Evolutionary conservation across 2,329 filamentous ascomycete species (phyloP).

Genomic region (Aphanocladium album): DNA sequence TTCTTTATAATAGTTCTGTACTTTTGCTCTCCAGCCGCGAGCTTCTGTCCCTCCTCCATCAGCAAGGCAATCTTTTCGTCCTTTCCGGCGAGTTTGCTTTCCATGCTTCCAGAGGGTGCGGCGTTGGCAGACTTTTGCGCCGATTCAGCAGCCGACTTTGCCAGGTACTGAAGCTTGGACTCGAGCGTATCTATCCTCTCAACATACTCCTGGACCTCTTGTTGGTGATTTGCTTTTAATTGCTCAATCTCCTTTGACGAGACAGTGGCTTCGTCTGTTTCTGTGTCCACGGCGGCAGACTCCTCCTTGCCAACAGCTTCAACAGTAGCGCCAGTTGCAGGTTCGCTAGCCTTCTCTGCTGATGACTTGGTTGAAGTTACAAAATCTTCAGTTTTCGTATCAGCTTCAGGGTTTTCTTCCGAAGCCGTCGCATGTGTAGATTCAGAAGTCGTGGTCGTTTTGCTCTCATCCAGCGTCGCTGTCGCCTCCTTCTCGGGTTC

Average conservation of each 20-base stretch:
- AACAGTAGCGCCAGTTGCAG: neutral
- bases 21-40: slow-evolving; percentile 82
- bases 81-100: slow-evolving; percentile 81
- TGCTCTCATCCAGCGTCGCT: neutral
- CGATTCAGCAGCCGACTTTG: slow-evolving; percentile 70
- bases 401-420: neutral
- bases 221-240: slow-evolving; percentile 50
- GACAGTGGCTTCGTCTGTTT: neutral
- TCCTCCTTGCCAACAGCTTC: neutral
- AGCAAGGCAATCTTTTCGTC: slow-evolving; percentile 85
- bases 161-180: slow-evolving; percentile 82
- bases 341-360: neutral
- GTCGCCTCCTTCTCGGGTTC: slow-evolving; percentile 13
- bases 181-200: slow-evolving; percentile 91
- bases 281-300: neutral
- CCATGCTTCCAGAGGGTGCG: slow-evolving; percentile 58
- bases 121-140: slow-evolving; percentile 64
- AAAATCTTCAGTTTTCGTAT: neutral
- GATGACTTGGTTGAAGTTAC: neutral
- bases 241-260: slow-evolving; percentile 17
- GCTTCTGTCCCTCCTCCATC: slow-evolving; percentile 85
- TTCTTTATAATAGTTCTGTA: slow-evolving; percentile 80
- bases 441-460: neutral
- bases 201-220: slow-evolving; percentile 76
- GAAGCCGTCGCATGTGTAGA: neutral